Base-by-base conservation (phyloP, 208 protist species). In the Pavlovales sp. region DNA sequence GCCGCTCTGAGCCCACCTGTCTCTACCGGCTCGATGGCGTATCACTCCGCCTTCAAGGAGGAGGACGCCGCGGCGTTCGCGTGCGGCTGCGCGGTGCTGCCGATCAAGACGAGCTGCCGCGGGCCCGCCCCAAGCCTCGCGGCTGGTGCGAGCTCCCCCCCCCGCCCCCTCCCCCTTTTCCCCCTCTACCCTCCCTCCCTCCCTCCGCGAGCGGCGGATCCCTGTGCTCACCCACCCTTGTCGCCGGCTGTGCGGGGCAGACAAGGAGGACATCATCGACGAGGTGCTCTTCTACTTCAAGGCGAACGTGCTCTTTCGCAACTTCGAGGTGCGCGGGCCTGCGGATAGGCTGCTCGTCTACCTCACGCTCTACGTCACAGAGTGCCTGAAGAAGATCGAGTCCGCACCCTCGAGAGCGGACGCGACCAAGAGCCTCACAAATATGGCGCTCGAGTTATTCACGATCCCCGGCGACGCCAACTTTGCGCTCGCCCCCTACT, bases 271-370 rank as follows among this genome's bases (percentile, higher is more conserved):
- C 90, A 95, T 97, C 79, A 92, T 97, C 76, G 96, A 97, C 90
- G 96, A 97, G 91, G 91, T 94, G 32, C 88, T 98, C 14, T 91
- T 92, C 41, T 95, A 93, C 79, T 97, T 97, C 91, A 96, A 96
- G 84, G 93, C 97, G 20, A 97, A 98, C 90, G 92, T 98, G 40
- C 92, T 97, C 41, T 96, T 97, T 89, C 90, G 93, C 71, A 95
- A 94, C 44, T 98, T 95, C 90, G 93, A 97, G 76, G 92, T 97
- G 37, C 92, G 97, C 76, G 94, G 96, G 37, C 57, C 90, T 36
- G 95, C 92, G 79, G 96, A 98, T 86, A 91, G 95, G 38, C 85
- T 96, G 20, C 88, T 97, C 28, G 90, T 97, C 75, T 98, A 97
- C 88, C 40, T 97, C 0, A 97, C 95, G 20, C 88, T 97, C n/a